A percentile compares a stretch with the other conserved stretches of the same genome.
Conservation (phyloP, 768 basidiomycete species). For the Clitopilus hobsonii region DNA sequence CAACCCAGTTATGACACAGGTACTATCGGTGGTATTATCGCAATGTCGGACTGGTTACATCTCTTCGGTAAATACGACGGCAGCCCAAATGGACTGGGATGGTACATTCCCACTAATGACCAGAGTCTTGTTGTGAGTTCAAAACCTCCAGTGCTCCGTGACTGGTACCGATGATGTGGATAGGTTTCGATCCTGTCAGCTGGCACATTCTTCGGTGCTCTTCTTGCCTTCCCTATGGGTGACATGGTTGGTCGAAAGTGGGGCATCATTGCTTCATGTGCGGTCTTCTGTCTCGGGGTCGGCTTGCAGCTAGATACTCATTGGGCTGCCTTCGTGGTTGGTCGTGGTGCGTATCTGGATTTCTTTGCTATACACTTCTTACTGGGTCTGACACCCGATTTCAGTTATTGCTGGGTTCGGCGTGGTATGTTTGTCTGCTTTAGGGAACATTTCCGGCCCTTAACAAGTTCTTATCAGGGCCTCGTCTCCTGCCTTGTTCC, state of each 20-base stretch:
- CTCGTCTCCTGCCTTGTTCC: conserved; percentile 64
- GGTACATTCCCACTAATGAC: conserved; percentile 38
- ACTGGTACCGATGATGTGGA: no score
- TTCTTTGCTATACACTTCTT: background rate
- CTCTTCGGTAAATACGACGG: conserved; percentile 38
- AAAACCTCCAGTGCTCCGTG: no score
- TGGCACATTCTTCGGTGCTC: conserved; percentile 82
- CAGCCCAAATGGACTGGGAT: conserved; percentile 16
- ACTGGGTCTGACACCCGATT: conserved; percentile 16
- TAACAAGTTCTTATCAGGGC: conserved; percentile 30
- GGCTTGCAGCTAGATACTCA: conserved; percentile 45
- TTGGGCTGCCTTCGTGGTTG: conserved; percentile 21
- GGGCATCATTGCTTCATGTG: conserved; percentile 59
- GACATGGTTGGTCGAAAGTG: conserved; percentile 48
- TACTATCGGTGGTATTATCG: conserved; percentile 72
- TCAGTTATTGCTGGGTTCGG: conserved; percentile 73
- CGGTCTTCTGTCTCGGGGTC: conserved; percentile 60
- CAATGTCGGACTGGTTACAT: conserved; percentile 53
- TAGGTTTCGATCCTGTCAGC: conserved; percentile 70
- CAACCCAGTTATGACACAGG: conserved; percentile 71
- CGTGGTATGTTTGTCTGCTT: conserved; percentile 31
- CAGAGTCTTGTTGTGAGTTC: conserved; percentile 35
- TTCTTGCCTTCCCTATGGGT: conserved; percentile 38
- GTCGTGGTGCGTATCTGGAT: conserved; percentile 16
- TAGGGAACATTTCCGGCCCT: no score